phyloP scores from a whole-genome alignment of 257 asterid species.

The Nicotiana tabacum region DNA sequence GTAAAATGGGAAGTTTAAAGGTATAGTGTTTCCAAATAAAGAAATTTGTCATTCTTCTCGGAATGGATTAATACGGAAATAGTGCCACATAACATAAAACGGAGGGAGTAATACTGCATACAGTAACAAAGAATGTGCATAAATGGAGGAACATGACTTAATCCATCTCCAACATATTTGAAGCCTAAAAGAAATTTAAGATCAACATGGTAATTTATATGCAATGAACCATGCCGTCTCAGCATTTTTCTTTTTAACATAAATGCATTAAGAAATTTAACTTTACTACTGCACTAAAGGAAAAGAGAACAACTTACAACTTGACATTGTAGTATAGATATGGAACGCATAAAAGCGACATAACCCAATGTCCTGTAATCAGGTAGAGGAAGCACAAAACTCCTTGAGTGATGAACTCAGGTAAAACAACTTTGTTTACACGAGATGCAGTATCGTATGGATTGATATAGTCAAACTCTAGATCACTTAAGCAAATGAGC shows the following conservation, averaged over 20 bases:
- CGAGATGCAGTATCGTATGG: constrained; percentile 84
- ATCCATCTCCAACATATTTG: neutral
- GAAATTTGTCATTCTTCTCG: neutral
- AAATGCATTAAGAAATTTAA: neutral
- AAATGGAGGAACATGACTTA: neutral
- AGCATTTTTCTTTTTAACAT: neutral
- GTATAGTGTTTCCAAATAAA: neutral
- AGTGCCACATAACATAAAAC: neutral
- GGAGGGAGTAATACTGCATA: neutral
- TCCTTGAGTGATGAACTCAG: constrained; percentile 78
- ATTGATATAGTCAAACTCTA: constrained; percentile 82
- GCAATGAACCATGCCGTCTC: neutral
- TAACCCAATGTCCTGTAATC: constrained; percentile 77
- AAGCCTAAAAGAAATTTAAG: neutral
- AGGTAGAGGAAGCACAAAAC: constrained; percentile 71
- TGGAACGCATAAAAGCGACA: constrained; percentile 67
- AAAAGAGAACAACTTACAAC: constrained; percentile 62
- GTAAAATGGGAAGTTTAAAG: constrained; percentile 2
- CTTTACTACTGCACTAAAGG: neutral
- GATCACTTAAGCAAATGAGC: constrained; percentile 88
- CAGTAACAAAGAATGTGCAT: neutral
- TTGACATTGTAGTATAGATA: constrained; percentile 66
- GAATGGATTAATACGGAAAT: neutral
- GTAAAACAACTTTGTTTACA: constrained; percentile 65
- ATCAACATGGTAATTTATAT: neutral